phyloP scores from a whole-genome alignment of 1,139 yeast genomes.

The Kurtzmaniella quercitrusa region DNA sequence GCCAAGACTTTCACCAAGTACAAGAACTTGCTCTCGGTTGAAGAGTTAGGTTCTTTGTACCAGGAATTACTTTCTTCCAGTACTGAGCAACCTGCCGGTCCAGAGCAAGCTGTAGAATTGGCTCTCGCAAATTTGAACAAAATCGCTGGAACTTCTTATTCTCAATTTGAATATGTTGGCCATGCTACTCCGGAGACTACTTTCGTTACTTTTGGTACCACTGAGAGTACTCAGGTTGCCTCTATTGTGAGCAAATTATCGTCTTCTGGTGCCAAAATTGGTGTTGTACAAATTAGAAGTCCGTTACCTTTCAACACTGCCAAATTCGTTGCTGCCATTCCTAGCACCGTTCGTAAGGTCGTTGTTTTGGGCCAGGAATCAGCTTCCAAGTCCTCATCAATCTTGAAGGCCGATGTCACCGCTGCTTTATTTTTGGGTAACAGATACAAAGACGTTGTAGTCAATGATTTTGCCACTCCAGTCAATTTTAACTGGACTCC shows the following conservation, averaged over 20 bases:
- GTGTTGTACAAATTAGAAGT: slow-evolving; percentile 68
- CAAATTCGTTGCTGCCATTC: slow-evolving; percentile 56
- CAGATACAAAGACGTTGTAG: slow-evolving; percentile 32
- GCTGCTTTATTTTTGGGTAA: slow-evolving; percentile 63
- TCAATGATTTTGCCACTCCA: slow-evolving; percentile 51
- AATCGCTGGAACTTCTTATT: slow-evolving; percentile 54
- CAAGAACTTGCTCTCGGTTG: slow-evolving; percentile 41
- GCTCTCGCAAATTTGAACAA: slow-evolving; percentile 53
- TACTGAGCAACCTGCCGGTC: slow-evolving; percentile 19
- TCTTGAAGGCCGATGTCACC: slow-evolving; percentile 65
- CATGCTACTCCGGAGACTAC: slow-evolving; percentile 58
- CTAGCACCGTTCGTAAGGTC: slow-evolving; percentile 53
- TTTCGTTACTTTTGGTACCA: slow-evolving; percentile 73
- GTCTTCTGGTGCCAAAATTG: slow-evolving; percentile 39
- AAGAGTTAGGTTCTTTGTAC: slow-evolving; percentile 40
- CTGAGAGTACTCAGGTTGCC: slow-evolving; percentile 55
- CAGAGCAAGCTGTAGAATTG: slow-evolving; percentile 33
- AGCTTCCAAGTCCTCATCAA: slow-evolving; percentile 23
- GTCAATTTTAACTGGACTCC: slow-evolving; percentile 57
- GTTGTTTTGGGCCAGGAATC: slow-evolving; percentile 60
- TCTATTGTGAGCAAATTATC: slow-evolving; percentile 35
- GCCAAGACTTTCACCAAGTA: slow-evolving; percentile 53
- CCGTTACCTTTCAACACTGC: slow-evolving; percentile 72
- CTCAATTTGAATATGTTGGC: slow-evolving; percentile 73
- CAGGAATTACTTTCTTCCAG: slow-evolving; percentile 29